phyloP scores from a whole-genome alignment of 768 basidiomycete species.

The Lepiota subincarnata region DNA sequence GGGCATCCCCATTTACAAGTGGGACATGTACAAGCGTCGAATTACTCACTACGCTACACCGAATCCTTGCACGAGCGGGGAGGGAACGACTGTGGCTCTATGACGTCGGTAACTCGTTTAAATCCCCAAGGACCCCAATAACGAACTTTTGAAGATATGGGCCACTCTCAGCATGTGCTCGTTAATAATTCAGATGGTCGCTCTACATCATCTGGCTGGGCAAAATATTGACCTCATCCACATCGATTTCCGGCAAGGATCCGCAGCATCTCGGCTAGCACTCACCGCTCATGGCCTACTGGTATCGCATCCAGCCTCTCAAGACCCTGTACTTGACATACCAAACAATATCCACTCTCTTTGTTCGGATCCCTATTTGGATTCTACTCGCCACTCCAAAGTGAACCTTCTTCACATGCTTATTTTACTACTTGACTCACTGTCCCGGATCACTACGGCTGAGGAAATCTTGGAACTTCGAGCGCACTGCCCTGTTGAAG shows the following conservation, averaged over 20 bases:
- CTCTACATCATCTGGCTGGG: too few species aligned
- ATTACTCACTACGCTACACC: not conserved
- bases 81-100: constrained; percentile 1
- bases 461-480: constrained; percentile 41
- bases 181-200: not conserved
- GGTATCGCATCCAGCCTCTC: constrained; percentile 42
- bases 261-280: not conserved
- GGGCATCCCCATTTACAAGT: not conserved
- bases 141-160: not conserved
- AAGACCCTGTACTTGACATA: constrained; percentile 46
- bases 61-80: not conserved
- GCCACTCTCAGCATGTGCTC: constrained; percentile 1
- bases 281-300: constrained; percentile 23
- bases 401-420: constrained; percentile 17
- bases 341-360: constrained; percentile 32
- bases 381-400: constrained; percentile 32
- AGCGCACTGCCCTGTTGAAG: constrained; percentile 33
- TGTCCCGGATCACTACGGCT: constrained; percentile 38
- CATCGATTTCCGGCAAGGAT: too few species aligned
- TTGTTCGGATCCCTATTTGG: constrained; percentile 49
- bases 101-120: not conserved
- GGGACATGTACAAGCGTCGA: not conserved
- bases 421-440: not conserved
- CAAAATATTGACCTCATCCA: too few species aligned
- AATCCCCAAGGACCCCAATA: not conserved